Evolutionary conservation across 495 filamentous ascomycete species (phyloP), one percentile per base, ranked within the genome.

Genomic region (Pseudomonodictys pantanalensis): DNA sequence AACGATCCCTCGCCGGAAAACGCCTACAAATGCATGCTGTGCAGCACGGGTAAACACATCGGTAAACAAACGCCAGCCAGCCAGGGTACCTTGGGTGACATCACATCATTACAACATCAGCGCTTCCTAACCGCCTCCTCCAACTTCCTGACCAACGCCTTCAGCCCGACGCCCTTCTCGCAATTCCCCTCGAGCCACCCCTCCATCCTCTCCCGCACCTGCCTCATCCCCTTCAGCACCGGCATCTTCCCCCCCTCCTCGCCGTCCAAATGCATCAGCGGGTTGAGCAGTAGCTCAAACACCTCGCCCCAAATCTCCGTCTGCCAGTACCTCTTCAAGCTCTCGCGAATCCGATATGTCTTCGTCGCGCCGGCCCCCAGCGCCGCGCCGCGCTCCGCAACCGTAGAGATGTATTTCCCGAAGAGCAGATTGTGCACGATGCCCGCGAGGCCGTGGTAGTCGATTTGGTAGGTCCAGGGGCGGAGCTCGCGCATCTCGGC

Each of bases 381-480:
- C 55, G 68, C 57, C 17, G 43, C 67, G 23, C 58, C 68, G 20
- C 74, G 62, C 45, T 74, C 76, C 11, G 75, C 74, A 0, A 77
- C 71, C 15, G 90, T 93, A 67, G 97, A 90, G 60, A 98, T 90
- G 75, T 97, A 96, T 67, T 89, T 89, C 5, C 93, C 93, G 69
- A 96, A 97, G 0, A 98, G 79, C 68, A 98, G 77, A 29, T 81
- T 83, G 68, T 97, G 91, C 12, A 97, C 74, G 12, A 88, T 87
- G 6, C 89, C 90, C 0, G 93, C 93, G 0, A 96, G 77, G 26
- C 93, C 93, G 72, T 92, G 89, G 53, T 97, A 91, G 72, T 98
- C 93, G 56, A 95, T 86, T 69, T 98, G 93, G 72, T 89, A 95
- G 0, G 92, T 97, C 93, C 93, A 98, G 1, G 90, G 89, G 11